phyloP scores from a whole-genome alignment of 2,329 filamentous ascomycete species.

The Dactylellina leptospora region DNA sequence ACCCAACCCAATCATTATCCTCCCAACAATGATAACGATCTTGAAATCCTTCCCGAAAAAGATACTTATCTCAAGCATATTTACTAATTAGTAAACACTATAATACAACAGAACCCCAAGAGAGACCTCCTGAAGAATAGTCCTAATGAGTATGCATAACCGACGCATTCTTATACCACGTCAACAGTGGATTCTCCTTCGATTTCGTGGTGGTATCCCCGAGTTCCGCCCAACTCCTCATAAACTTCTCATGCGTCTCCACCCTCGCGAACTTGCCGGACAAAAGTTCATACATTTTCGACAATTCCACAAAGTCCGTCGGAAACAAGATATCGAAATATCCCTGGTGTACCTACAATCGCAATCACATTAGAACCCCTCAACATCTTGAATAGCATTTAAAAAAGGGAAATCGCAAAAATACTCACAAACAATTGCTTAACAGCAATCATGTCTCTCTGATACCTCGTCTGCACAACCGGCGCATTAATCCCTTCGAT shows the following conservation, averaged over 20 bases:
- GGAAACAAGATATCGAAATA: conserved; percentile 99
- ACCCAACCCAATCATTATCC: not conserved
- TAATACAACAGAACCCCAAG: not conserved
- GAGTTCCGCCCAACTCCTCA: conserved; percentile 86
- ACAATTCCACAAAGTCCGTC: conserved; percentile 89
- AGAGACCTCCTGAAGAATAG: too few species aligned
- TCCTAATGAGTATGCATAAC: conserved; percentile 90
- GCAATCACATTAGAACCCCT: conserved; percentile 8
- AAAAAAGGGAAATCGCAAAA: conserved; percentile 4
- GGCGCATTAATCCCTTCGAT: conserved; percentile 87
- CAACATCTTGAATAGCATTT: not conserved
- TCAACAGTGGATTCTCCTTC: conserved; percentile 91
- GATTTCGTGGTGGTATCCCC: conserved; percentile 88
- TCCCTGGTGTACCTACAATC: conserved; percentile 84
- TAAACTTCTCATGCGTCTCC: conserved; percentile 86
- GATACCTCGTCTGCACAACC: conserved; percentile 93
- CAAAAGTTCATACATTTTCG: conserved; percentile 83
- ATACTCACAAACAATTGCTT: conserved; percentile 81
- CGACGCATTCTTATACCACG: conserved; percentile 94
- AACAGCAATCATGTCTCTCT: conserved; percentile 86
- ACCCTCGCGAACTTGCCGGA: conserved; percentile 91
- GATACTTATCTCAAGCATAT: not conserved
- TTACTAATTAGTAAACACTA: not conserved
- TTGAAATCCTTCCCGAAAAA: not conserved
- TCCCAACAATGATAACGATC: too few species aligned